Evolutionary conservation across 352 stramenopile species (phyloP), one percentile per base, ranked within the genome.

Genomic region (Nothophytophthora sp.): DNA sequence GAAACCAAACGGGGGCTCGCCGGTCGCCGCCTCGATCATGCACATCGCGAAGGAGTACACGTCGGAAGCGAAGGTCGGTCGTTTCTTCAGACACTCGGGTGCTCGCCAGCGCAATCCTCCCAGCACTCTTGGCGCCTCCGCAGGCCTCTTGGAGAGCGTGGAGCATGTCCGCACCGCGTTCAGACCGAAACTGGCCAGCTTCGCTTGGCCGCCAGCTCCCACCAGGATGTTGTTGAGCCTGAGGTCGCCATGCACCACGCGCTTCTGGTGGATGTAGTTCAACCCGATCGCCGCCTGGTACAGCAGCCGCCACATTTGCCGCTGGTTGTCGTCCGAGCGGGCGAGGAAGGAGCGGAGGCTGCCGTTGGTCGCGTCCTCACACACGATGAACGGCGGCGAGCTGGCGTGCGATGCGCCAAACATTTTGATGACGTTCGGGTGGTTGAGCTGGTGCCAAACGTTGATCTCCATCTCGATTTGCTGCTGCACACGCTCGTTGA

Each of bases 41-140:
- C 49, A 60, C 47, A 67, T 51, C 0, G 45, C 62, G n/a, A 71
- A 43, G 7, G 62, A 64, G 38, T 63, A 71, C 4, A 67, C 30
- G 13, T 71, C 62, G 5, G 62, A 63, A 7, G 53, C 40, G 12
- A 55, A 48, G 22, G 40, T 66, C 11, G 49, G 49, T 12, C 24
- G 23, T 22, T 15, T 5, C 27, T 44, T 54, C 8, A 70, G 20
- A 32, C 61, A 65, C 47, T 70, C 55, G 6, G 61, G 61, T 8
- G 61, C 55, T 1, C 29, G 35, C 60, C 60, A 69, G 1, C 53
- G 47, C 6, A 58, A 23, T 0, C 30, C 32, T 20, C 46, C 46
- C 4, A 9, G n/a, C 1, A 27, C 23, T 2, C 30, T 4, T 20
- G 12, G 11, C 15, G 5, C 19, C 19, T 28, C 20, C 3, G 10